Conservation (phyloP, 2,329 filamentous ascomycete genomes). For the Diaporthe sp. region DNA sequence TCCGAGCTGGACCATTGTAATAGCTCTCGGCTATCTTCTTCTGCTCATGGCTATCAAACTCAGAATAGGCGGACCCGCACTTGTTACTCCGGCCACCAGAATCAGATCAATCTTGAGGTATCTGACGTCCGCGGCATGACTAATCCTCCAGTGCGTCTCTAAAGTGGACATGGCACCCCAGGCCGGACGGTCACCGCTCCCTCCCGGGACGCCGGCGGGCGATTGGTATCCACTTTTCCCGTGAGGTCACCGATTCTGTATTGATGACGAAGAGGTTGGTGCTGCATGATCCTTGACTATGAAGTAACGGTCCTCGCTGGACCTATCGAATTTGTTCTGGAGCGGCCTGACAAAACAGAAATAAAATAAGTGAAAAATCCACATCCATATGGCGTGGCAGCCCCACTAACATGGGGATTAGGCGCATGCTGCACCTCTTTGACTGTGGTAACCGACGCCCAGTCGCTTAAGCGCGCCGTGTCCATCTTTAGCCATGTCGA, state of each 20-base stretch:
- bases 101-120: too few relatives aligned
- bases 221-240: conserved; percentile 28
- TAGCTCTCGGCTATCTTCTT: neutral
- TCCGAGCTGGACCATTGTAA: neutral
- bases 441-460: neutral
- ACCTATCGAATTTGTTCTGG: neutral
- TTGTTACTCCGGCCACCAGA: neutral
- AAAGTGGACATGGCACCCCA: neutral
- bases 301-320: neutral
- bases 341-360: neutral
- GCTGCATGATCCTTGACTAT: neutral
- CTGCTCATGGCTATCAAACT: neutral
- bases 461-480: neutral
- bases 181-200: conserved; percentile 16
- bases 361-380: neutral
- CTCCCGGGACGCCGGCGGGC: conserved; percentile 9
- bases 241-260: neutral
- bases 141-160: neutral
- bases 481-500: neutral
- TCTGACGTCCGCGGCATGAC: neutral
- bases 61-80: neutral
- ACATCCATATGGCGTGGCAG: neutral
- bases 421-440: neutral
- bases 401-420: neutral
- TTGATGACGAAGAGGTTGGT: neutral